Evolutionary conservation across 2,329 filamentous ascomycete species (phyloP).

Genomic region (Botrytis paeoniae): DNA sequence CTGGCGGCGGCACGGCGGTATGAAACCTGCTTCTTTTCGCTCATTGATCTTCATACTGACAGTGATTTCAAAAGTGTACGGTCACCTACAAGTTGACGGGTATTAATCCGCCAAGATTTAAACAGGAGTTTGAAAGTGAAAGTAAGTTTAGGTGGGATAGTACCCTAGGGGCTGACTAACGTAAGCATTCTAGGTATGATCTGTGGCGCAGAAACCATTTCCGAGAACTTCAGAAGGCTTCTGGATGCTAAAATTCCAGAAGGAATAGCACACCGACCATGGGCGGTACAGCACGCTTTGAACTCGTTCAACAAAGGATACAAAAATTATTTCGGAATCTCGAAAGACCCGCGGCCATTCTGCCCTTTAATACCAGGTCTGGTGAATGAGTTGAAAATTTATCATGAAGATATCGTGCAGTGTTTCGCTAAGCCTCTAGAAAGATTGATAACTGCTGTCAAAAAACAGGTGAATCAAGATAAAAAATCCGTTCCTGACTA

Average conservation of each 20-base stretch:
- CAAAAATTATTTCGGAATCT: background rate
- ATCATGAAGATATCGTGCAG: background rate
- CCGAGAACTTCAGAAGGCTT: background rate
- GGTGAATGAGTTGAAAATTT: background rate
- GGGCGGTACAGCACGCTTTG: background rate
- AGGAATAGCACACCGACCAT: background rate
- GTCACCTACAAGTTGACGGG: background rate
- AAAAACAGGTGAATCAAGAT: background rate
- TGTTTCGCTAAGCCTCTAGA: background rate
- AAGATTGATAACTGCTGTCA: background rate
- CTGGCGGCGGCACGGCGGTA: background rate
- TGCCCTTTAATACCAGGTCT: background rate
- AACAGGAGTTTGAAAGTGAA: conserved; percentile 7
- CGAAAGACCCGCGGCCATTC: background rate
- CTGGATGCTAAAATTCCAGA: background rate
- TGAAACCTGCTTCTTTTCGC: background rate
- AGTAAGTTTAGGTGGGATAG: background rate
- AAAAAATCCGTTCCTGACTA: background rate
- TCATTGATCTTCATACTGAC: background rate
- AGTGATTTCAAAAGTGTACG: background rate
- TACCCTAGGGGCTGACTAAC: background rate
- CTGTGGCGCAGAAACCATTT: conserved; percentile 14
- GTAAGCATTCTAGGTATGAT: conserved; percentile 5
- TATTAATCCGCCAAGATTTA: background rate
- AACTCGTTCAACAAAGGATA: background rate